Evolutionary conservation across 1,139 yeast species (phyloP), one percentile per base, ranked within the genome.

Genomic region (Ogataea hybrid): DNA sequence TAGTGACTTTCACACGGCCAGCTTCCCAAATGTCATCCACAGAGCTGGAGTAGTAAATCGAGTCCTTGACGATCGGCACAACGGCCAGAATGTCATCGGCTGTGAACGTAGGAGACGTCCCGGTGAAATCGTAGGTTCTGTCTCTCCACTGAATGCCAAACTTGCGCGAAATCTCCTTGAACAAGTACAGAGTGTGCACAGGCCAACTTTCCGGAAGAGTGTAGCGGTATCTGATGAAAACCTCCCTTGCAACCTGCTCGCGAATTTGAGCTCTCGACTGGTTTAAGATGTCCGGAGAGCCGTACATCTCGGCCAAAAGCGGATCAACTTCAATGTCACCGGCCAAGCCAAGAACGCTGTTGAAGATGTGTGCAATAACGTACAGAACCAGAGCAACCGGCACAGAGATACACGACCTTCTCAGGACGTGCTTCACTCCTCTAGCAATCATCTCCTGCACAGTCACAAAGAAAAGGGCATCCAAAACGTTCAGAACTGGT

Each of bases 61-160:
- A 73, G 49, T 81, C 81, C 64, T 86, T 87, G 48, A 87, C 70
- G 22, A 81, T 61, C 25, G 98, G 97, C 28, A 79, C 77, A 42
- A 92, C 71, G 35, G 80, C 72, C 27, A 81, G 54, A 41, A 92
- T 70, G 60, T 90, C 96, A 16, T 71, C 76, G 21, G 79, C 67
- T 31, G 68, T 56, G 56, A 84, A 85, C 2, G 79, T 62, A 3
- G 70, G 62, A 3, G 61, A 49, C 31, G 35, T 25, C 14, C 35
- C 41, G 12, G 36, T 29, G 21, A 79, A 79, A 11, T 63, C 67
- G 59, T 77, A 82, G 15, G 69, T 63, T 48, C 68, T 71, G n/a
- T 77, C 63, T 51, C 70, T 68, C 87, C 96, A 84, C 68, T 92
- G 98, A 45, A 92, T 77, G 66, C 98, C 98, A 53, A 82, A 78